Percentiles rank a stretch among this genome's conserved stretches.
These are phyloP conservation scores for Pseudocercospora pini-densiflorae DNA, from an alignment of 2,329 filamentous ascomycete species.

Conservation along the genomic window DNA sequence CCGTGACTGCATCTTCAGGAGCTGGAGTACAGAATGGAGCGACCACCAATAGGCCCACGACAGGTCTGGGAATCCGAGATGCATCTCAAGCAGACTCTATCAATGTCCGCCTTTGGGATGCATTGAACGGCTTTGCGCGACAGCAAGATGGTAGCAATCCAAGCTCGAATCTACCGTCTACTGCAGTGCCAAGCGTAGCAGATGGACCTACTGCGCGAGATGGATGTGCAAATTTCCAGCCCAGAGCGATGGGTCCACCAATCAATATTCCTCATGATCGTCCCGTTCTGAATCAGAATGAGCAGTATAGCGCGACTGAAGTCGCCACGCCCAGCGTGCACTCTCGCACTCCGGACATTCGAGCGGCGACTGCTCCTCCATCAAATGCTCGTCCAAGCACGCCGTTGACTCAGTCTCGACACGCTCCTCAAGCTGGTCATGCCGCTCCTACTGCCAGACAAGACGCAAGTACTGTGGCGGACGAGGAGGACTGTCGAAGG, in stretches of 20 bases:
- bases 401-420: not conserved
- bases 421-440: not conserved
- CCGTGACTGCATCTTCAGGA: slow-evolving; percentile 5
- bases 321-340: slow-evolving; percentile 49
- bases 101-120: slow-evolving; percentile 40
- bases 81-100: slow-evolving; percentile 32
- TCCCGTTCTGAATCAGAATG: slow-evolving; percentile 30
- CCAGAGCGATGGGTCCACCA: slow-evolving; percentile 36
- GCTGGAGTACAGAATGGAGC: slow-evolving; percentile 9
- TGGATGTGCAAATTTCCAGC: slow-evolving; percentile 19
- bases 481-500: slow-evolving; percentile 10
- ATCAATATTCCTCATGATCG: slow-evolving; percentile 32
- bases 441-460: slow-evolving; percentile 13
- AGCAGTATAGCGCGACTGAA: slow-evolving; percentile 54
- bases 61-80: slow-evolving; percentile 36
- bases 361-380: slow-evolving; percentile 11
- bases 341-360: slow-evolving; percentile 46
- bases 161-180: slow-evolving; percentile 29
- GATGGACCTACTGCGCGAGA: slow-evolving; percentile 30
- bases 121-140: slow-evolving; percentile 42
- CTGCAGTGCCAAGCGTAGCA: slow-evolving; percentile 38
- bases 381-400: slow-evolving; percentile 1
- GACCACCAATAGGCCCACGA: slow-evolving; percentile 10
- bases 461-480: slow-evolving; percentile 4
- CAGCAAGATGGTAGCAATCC: slow-evolving; percentile 34